Percentiles rank a stretch among this genome's conserved stretches.
Evolutionary conservation across 768 basidiomycete species (phyloP).

Genomic region (Tulasnella sp.): DNA sequence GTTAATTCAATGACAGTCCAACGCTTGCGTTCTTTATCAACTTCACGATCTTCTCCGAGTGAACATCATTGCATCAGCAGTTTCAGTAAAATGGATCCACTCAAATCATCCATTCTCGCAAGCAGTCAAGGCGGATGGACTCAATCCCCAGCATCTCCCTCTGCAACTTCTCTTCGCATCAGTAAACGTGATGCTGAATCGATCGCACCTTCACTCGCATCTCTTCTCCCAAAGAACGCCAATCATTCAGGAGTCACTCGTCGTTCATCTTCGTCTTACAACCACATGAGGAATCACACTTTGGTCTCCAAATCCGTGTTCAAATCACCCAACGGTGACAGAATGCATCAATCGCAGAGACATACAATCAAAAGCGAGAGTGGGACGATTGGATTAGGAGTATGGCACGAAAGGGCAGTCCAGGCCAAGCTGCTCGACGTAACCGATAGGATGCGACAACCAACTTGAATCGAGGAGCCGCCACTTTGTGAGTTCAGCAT

Average conservation of each 20-base stretch:
- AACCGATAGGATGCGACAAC: too few species aligned
- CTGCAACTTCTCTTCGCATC: not conserved
- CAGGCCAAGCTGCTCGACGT: constrained; percentile 7
- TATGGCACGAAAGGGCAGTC: constrained; percentile 2
- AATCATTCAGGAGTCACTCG: constrained; percentile 31
- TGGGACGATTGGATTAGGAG: too few species aligned
- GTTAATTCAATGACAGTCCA: too few species aligned
- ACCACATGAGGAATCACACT: constrained; percentile 60
- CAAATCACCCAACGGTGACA: constrained; percentile 23
- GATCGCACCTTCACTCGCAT: not conserved
- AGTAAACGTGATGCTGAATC: not conserved
- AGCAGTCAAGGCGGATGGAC: constrained; percentile 10
- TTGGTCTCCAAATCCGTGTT: constrained; percentile 82
- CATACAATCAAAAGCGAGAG: too few species aligned
- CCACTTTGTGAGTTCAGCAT: too few species aligned
- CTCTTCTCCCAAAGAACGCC: not conserved
- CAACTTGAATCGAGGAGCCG: too few species aligned
- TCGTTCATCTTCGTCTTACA: constrained; percentile 64
- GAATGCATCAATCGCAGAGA: not conserved
- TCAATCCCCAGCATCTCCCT: not conserved
- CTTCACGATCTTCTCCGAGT: too few species aligned
- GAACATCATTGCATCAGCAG: too few species aligned
- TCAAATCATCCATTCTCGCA: constrained; percentile 8
- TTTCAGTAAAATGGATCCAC: too few species aligned
- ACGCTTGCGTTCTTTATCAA: too few species aligned